Evolutionary conservation across 2,329 filamentous ascomycete species (phyloP).

Genomic region (Apiospora rasikravindrae): DNA sequence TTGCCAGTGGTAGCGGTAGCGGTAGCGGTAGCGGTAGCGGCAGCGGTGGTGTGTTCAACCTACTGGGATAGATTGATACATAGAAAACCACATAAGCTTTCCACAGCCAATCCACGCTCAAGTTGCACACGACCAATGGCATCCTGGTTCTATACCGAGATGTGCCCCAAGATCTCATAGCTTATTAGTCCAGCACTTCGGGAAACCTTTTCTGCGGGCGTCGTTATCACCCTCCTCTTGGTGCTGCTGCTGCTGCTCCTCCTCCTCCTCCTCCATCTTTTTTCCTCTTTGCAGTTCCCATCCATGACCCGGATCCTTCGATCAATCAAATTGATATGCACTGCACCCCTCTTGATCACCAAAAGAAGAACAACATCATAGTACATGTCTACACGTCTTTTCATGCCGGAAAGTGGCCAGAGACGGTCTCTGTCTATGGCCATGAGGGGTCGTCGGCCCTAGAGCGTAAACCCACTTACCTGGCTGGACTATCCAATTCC

Average conservation of each 20-base stretch:
- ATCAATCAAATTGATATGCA: conserved; percentile 8
- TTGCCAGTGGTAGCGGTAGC: background rate
- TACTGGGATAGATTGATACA: background rate
- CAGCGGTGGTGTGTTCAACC: background rate
- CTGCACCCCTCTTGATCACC: background rate
- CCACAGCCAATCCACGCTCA: conserved; percentile 23
- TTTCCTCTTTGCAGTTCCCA: background rate
- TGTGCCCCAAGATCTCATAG: conserved; percentile 24
- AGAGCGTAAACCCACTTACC: conserved; percentile 5
- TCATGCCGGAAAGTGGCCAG: background rate
- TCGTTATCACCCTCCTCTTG: background rate
- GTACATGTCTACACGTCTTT: background rate
- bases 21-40: background rate
- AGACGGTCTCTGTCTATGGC: background rate
- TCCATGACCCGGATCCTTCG: background rate
- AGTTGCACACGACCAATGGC: conserved; percentile 21
- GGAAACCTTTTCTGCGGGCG: conserved; percentile 10
- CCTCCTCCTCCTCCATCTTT: background rate
- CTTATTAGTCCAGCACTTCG: conserved; percentile 23
- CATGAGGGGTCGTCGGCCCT: background rate
- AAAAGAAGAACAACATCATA: background rate
- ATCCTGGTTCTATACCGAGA: conserved; percentile 26
- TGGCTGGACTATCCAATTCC: conserved; percentile 13
- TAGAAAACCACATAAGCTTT: conserved; percentile 21
- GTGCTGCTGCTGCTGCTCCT: no score